Evolutionary conservation across 352 stramenopile species (phyloP), one percentile per base, ranked within the genome.

Genomic region (Pythium insidiosum): DNA sequence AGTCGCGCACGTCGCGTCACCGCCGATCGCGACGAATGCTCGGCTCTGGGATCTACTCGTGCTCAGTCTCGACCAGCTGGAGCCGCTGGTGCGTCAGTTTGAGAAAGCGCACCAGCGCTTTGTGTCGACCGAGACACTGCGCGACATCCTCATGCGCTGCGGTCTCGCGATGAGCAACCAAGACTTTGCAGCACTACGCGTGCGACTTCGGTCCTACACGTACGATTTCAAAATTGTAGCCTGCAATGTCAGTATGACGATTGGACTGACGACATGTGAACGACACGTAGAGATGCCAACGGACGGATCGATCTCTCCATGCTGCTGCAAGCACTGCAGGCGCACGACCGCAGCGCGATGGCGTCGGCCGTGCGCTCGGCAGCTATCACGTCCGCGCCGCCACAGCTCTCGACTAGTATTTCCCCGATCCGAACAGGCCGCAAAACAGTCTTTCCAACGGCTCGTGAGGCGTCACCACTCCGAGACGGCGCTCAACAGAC

Each of bases 41-140:
- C 58, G 73, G 7, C 53, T 88, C 11, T 87, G 72, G 77, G 77
- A 88, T 36, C 42, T 76, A 4, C 59, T 89, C 20, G 55, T 88
- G 16, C 54, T 56, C 9, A 49, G 52, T 13, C 36, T 73, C 6
- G 74, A 89, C 48, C 61, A 63, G 16, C 37, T 89, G 5, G 53
- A 69, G 24, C 49, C 59, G n/a, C 54, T 84, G 21, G 70, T 84
- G 18, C 47, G 58, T 22, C 77, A 86, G 35, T 83, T 73, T 15
- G 57, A 75, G 56, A 52, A 68, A 0, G 75, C 79, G 12, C 50
- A 68, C 12, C 72, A 85, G 48, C 58, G 60, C 7, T 62, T 52
- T 29, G 40, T 89, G 30, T 53, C 66, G 2, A 58, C 77, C 1
- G 77, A 89, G 21, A 73, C 48, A 4, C 84, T 89, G 26, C 77